A percentile compares a stretch with the other conserved stretches of the same genome.
Evolutionary conservation across 768 basidiomycete species (phyloP).

Genomic region (Cystofilobasidium macerans): DNA sequence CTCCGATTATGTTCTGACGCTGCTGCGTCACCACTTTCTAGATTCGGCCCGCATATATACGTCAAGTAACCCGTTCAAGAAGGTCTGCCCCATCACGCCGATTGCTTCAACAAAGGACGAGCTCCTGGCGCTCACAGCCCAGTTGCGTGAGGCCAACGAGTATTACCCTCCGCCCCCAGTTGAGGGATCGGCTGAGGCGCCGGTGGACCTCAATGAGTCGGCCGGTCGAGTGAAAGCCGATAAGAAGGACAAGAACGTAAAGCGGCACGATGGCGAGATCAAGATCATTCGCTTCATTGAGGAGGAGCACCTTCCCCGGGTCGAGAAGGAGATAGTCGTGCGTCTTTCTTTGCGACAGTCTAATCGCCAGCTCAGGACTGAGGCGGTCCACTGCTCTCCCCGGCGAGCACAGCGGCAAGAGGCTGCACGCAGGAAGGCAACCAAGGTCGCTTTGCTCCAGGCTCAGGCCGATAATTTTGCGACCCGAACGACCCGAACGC

Average conservation of each 20-base stretch:
- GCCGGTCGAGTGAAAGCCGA: not conserved
- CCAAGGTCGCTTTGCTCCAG: conserved; percentile 51
- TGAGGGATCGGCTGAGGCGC: conserved; percentile 40
- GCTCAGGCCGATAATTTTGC: conserved; percentile 68
- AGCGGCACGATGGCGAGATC: conserved; percentile 38
- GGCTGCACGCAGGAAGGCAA: conserved; percentile 57
- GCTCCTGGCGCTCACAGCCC: conserved; percentile 54
- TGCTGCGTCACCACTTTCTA: conserved; percentile 36
- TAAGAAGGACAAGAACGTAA: conserved; percentile 54
- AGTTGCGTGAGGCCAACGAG: conserved; percentile 46
- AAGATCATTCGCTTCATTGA: conserved; percentile 55
- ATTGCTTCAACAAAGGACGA: conserved; percentile 62
- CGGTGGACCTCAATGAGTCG: conserved; percentile 26
- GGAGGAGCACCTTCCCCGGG: conserved; percentile 47
- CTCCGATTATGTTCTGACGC: conserved; percentile 31
- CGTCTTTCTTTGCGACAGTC: too few relatives aligned
- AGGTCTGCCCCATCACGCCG: conserved; percentile 61
- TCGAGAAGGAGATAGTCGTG: conserved; percentile 63
- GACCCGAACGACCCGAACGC: conserved; percentile 57
- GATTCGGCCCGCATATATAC: conserved; percentile 75
- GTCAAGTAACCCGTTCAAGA: conserved; percentile 86
- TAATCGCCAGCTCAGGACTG: too few relatives aligned
- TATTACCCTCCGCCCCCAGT: conserved; percentile 37
- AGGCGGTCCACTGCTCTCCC: too few relatives aligned
- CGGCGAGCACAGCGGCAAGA: conserved; percentile 62